Evolutionary conservation across 371 early-diverging fungal species (phyloP), one percentile per base, ranked within the genome.

Genomic region (Lichtheimia ornata): DNA sequence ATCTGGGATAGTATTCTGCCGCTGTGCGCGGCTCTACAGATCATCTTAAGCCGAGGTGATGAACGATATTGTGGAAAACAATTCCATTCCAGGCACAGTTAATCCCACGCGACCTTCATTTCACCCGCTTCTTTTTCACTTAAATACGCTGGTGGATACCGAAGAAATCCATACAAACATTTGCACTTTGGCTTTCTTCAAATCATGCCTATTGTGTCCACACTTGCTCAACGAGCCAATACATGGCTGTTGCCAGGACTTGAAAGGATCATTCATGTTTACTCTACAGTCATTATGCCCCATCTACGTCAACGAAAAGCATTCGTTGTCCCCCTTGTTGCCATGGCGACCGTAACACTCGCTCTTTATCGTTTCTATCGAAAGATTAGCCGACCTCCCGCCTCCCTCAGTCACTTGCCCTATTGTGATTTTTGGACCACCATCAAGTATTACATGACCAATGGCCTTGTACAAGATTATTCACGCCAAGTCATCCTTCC

Each of bases 321-420:
- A 11, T 11, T 53, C 5, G n/a, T 60, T 14, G 41, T 60, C 13
- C 44, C 42, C 4, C 12, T 52, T 15, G 47, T 42, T 5, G 51
- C 61, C 9, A 13, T 25, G 15, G 40, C 61, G 2, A 45, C 27
- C 5, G 3, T 60, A 27, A 51, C 45, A n/a, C 11, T 52, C 5
- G 44, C 6, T 2, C 6, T 44, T 0, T 25, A 47, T 43, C 52
- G 61, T 13, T 25, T 60, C n/a, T 60, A 60, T 53, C 49, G 13
- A 14, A 52, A 44, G 17, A 20, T 60, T 1, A 53, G 42, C 17
- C 27, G 18, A 2, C 51, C 58, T 13, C 64, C 64, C 5, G 40
- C 51, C 1, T 27, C 17, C 2, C 44, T 63, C 13, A 62, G 62
- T 9, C 66, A 66, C 14, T 27, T 66, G 14, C 62, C 62, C 5